Evolutionary conservation across 352 stramenopile genomes (phyloP), one percentile per base, ranked within the genome.

Genomic region (Phytophthora idaei): DNA sequence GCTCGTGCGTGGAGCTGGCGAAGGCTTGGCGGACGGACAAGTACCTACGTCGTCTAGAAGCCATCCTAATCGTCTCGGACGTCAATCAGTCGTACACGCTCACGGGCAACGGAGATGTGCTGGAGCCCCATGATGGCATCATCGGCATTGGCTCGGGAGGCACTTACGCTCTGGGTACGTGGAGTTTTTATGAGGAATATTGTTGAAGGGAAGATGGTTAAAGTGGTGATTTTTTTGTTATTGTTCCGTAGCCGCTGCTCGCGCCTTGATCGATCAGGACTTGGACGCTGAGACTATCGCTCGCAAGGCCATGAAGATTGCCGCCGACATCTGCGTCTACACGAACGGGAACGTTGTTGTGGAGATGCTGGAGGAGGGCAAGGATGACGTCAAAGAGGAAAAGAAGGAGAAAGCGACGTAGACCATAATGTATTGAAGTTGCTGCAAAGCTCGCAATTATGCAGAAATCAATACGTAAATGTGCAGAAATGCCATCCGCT

Each of bases 1-100:
- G 97, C 61, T 93, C 92, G 14, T 99, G 97, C 78, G 97, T 99
- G 21, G 97, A 99, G 73, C 81, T 99, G n/a, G 98, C 97, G 47
- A 99, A 99, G 79, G 96, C 89, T 37, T 99, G 98, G 98, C 86
- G 98, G 67, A 99, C 97, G 61, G 97, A 99, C 80, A 99, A 99
- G 80, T 99, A 99, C 75, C 78, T 99, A 57, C 86, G 97, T 65
- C 83, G 90, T 57, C 83, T 99, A 25, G 97, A 99, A 68, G 87
- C 90, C 15, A 92, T 93, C 32, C 69, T 98, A 46, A 95, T 99
- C 45, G 97, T 99, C 2, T 95, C 96, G 28, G 97, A 99, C 85
- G 87, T 81, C 60, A 97, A 97, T 53, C 87, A 97, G 54, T 98
- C 90, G 42, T 98, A 98, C 78, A 98, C 98, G 77, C 81, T 99